Evolutionary conservation across 2,329 filamentous ascomycete genomes (phyloP), one percentile per base, ranked within the genome.

Genomic region (Botrytis aclada): DNA sequence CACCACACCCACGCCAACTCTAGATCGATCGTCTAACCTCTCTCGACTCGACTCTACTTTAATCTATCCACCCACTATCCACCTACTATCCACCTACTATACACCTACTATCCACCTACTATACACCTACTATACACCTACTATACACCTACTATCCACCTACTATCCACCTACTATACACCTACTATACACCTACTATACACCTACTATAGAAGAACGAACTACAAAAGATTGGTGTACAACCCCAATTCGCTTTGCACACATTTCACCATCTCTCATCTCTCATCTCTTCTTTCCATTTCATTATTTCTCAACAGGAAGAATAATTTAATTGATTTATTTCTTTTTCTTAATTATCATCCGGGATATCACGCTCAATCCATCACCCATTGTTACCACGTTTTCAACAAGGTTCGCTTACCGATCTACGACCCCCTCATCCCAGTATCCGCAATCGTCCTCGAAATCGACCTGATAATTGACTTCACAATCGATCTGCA

Each of bases 361-460:
- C 58, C 1, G 58, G 34, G 22, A 61, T 22, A 61, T 37, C 32
- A 61, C 58, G n/a, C 47, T 51, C 6, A 10, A n/a, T 34, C 32
- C 14, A 25, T 4, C 20, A 39, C 6, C 6, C 37, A 47, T 47
- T 14, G 39, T n/a, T 41, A n/a, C 34, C 37, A 39, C 58, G 22
- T 25, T 39, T n/a, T n/a, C 37, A 65, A 25, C 29, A 25, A 47
- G 20, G 5, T 47, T 65, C 62, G 62, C 62, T 45, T 65, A 65
- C n/a, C 41, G 62, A 65, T 65, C 62, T 25, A 47, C 62, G 29
- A 45, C 41, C 62, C 62, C 62, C 43, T 65, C 62, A 65, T 65
- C 62, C 20, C 43, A 8, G 41, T 16, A 47, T 45, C 51, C 51
- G 51, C 51, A 29, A 56, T 56, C 51, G 51, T 18, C 51, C 20